Conservation (phyloP, 2,329 filamentous ascomycete species). For the Cercospora berteroae region DNA sequence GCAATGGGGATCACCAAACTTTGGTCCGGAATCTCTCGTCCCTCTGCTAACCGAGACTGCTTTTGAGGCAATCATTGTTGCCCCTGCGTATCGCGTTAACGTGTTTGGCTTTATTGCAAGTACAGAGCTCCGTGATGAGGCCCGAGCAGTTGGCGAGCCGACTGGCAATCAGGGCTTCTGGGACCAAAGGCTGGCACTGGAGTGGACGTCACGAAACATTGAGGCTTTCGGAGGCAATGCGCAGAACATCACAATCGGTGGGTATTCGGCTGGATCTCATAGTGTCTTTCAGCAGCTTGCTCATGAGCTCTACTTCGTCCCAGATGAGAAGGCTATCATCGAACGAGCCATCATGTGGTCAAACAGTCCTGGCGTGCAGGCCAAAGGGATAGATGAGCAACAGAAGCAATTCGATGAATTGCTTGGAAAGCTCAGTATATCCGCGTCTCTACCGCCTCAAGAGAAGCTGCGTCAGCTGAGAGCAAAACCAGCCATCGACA, state of each 20-base stretch:
- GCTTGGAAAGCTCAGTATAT: conserved; percentile 46
- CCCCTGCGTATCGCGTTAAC: conserved; percentile 58
- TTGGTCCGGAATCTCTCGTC: conserved; percentile 41
- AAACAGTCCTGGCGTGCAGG: conserved; percentile 56
- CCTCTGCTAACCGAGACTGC: conserved; percentile 51
- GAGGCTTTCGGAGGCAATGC: conserved; percentile 51
- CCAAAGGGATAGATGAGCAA: conserved; percentile 48
- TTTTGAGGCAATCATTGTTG: conserved; percentile 53
- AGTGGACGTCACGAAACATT: conserved; percentile 55
- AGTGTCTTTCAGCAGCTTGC: conserved; percentile 58
- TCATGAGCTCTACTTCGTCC: conserved; percentile 53
- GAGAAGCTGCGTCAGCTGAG: conserved; percentile 52
- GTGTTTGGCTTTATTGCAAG: conserved; percentile 57
- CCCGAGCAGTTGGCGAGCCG: conserved; percentile 39
- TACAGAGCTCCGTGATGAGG: conserved; percentile 47
- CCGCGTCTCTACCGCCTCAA: conserved; percentile 37
- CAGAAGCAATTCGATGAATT: conserved; percentile 56
- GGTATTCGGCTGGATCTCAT: conserved; percentile 58
- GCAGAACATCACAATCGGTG: conserved; percentile 52
- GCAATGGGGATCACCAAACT: conserved; percentile 55
- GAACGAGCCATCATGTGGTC: conserved; percentile 55
- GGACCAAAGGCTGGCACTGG: conserved; percentile 56
- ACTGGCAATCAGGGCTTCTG: conserved; percentile 56
- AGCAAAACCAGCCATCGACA: conserved; percentile 37
- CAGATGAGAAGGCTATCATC: conserved; percentile 49